Conservation (phyloP, 345 rosid species). For the Citrus trifoliata region DNA sequence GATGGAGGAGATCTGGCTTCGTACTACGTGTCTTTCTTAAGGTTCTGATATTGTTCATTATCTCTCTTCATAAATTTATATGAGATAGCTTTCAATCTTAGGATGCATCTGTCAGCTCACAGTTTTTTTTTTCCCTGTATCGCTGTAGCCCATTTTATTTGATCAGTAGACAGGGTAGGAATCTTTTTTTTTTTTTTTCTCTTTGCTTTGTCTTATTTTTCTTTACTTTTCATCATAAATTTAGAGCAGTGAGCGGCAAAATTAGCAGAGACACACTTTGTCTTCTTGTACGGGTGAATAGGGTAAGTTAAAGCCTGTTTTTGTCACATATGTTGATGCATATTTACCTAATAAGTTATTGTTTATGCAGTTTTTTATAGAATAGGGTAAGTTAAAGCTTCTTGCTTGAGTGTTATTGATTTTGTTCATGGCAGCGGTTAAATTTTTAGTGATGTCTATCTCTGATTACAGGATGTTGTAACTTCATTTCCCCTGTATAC, state of each 20-base stretch:
- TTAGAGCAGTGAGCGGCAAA: slow-evolving; percentile 69
- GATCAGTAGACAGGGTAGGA: background rate
- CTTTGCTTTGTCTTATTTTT: background rate
- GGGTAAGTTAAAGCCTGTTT: slow-evolving; percentile 39
- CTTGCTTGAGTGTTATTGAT: background rate
- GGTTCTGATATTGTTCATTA: slow-evolving; percentile 33
- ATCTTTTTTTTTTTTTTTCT: background rate
- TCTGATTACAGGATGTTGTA: slow-evolving; percentile 43
- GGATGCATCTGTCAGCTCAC: background rate
- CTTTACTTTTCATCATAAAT: slow-evolving; percentile 16
- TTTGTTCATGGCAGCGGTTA: background rate
- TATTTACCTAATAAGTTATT: background rate
- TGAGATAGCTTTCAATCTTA: background rate
- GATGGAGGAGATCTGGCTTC: slow-evolving; percentile 57
- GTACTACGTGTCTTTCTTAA: slow-evolving; percentile 58
- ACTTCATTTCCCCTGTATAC: slow-evolving; percentile 57
- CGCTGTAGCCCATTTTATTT: slow-evolving; percentile 5
- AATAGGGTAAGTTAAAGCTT: background rate
- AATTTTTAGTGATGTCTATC: background rate
- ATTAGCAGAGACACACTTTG: slow-evolving; percentile 56
- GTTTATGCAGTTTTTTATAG: background rate
- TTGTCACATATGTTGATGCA: background rate
- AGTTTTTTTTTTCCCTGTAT: background rate
- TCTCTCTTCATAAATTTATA: slow-evolving; percentile 10
- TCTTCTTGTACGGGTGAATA: slow-evolving; percentile 60